phyloP scores from a whole-genome alignment of 805 yeast genomes.

The Myxozyma monticola region DNA sequence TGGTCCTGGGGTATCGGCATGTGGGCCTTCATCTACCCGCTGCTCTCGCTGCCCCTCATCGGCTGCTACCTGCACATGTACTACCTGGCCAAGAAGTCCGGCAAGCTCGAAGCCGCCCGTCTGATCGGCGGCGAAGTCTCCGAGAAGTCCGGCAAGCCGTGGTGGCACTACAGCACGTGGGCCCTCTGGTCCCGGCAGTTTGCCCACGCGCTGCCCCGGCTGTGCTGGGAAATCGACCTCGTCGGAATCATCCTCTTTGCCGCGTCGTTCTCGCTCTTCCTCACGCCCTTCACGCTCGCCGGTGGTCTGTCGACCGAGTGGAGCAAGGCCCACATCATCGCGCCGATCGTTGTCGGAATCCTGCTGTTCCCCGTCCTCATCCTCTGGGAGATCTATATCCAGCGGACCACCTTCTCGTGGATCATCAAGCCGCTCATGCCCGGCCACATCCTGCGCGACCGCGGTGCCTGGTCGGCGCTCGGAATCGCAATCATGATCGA shows the following conservation, averaged over 20 bases:
- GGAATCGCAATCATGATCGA: constrained; percentile 58
- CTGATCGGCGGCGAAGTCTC: background rate
- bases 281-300: constrained; percentile 74
- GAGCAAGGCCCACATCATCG: constrained; percentile 63
- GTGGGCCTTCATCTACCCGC: constrained; percentile 77
- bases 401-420: constrained; percentile 41
- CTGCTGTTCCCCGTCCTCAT: constrained; percentile 58
- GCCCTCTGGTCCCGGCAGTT: constrained; percentile 54
- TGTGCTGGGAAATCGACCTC: constrained; percentile 65
- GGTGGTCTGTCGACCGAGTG: constrained; percentile 61
- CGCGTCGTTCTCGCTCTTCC: constrained; percentile 59
- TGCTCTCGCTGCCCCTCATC: constrained; percentile 61
- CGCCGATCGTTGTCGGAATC: constrained; percentile 68
- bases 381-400: constrained; percentile 58
- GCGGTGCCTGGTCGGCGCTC: constrained; percentile 75
- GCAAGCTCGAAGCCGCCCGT: constrained; percentile 46
- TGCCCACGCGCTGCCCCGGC: constrained; percentile 47
- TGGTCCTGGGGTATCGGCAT: constrained; percentile 80
- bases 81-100: constrained; percentile 51
- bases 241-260: constrained; percentile 60
- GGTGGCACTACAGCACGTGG: constrained; percentile 5
- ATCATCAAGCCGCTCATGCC: constrained; percentile 58
- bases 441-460: constrained; percentile 55
- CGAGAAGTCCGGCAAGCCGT: constrained; percentile 39
- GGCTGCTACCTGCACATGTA: constrained; percentile 57